Evolutionary conservation across 208 protist species (phyloP), one percentile per base, ranked within the genome.

Genomic region (Wallacemonas sp.): DNA sequence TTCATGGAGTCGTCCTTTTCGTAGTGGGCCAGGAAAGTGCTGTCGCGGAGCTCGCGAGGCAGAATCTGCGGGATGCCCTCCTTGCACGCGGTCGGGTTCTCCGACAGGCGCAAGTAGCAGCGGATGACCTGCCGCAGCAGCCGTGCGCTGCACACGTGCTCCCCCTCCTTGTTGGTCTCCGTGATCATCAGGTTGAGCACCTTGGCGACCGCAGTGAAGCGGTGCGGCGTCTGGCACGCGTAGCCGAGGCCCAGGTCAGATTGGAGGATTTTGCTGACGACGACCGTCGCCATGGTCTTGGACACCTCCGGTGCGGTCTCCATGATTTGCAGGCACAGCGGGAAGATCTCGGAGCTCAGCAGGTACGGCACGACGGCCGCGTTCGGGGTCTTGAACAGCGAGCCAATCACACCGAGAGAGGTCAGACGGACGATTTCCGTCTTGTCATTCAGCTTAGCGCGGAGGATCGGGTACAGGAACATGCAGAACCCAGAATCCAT

Each of bases 401-500:
- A 97, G 8, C 98, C 98, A 76, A 99, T 99, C 20, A 99, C 98
- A 73, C 98, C 98, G 2, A 99, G 91, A 14, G 89, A 97, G 16
- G 98, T 99, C 23, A 99, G 85, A 20, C 98, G 89, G 28, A 99
- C 82, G 65, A 98, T 98, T 77, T 99, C 98, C 1, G 88, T 97
- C 97, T 57, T 94, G 83, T 80, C 96, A 68, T 72, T 84, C 87
- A 76, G 92, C 32, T 89, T 80, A 3, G 96, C 99, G 74, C 98
- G 98, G 22, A 99, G 89, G 77, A 99, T 99, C 14, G 99, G 99
- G 76, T 99, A 99, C 11, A 99, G 88, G 72, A 99, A 99, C 42
- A 99, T 89, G 44, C 98, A 98, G 59, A 99, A 99, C 61, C 99
- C 97, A 2, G 98, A 98, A 38, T 98, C 96, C n/a, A 99, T 72